Evolutionary conservation across 2,329 filamentous ascomycete species (phyloP), one percentile per base, ranked within the genome.

Genomic region (Cladophialophora exuberans): DNA sequence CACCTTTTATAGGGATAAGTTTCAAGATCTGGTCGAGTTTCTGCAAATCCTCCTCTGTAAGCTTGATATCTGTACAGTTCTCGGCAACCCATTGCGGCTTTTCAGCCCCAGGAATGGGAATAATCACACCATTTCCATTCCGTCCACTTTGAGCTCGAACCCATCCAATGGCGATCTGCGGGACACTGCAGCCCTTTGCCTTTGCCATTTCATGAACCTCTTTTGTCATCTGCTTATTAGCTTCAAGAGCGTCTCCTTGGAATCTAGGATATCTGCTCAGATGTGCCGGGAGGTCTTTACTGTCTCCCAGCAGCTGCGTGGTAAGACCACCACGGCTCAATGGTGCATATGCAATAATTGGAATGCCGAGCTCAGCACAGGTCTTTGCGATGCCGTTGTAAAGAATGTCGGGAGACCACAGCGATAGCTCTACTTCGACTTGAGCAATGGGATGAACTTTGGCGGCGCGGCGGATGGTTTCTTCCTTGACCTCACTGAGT

Each of bases 121-220:
- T 70, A 48, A 76, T 64, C 13, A 51, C 17, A 30, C 47, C 28
- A 43, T 38, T 31, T 35, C 44, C 42, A 53, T 45, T 38, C 39
- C 33, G 18, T 2, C 79, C 73, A 0, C 81, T 81, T 63, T 87
- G 83, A 6, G 77, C 77, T 59, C 85, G 63, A 46, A 87, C 61
- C 85, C 85, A 88, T 0, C 84, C 83, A 23, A 88, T 71, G 1
- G 81, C 79, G 51, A 88, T 65, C 65, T 89, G 79, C 2, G 75
- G 75, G 0, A 80, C 62, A 1, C 83, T 83, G 26, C 73, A 74
- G 2, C 72, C 75, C 69, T 86, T 86, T 64, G 71, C 72, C 45
- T 73, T 69, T 0, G 82, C 83, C 4, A 85, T 64, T 11, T 62
- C 72, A 0, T 66, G 64, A 47, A 87, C 74, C 17, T 68, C 68